Evolutionary conservation across 257 asterid genomes (phyloP), one percentile per base, ranked within the genome.

Genomic region (Craterostigma plantagineum): DNA sequence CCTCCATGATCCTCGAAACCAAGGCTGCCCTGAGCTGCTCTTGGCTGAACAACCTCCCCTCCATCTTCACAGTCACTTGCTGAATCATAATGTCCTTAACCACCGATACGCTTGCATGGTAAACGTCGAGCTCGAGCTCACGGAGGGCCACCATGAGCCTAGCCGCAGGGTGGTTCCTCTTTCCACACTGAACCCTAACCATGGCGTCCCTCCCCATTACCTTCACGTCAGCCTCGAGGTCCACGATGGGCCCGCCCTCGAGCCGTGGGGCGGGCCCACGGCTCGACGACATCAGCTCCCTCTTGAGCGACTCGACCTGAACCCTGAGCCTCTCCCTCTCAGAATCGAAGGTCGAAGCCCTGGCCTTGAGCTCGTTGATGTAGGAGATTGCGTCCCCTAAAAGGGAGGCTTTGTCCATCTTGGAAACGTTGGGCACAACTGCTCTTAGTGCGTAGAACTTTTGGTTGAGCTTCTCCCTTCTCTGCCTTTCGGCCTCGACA

Each of bases 31-130:
- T 63, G 38, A 83, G 95, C 60, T 83, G 83, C 7, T 79, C 93
- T 53, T 67, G 80, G 0, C 83, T 52, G 75, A 58, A 83, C 35
- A 63, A 37, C 7, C 63, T 62, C n/a, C 69, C 71, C 36, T 73
- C 93, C 91, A 83, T 79, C 57, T 76, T 76, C 9, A 83, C 95
- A 0, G 91, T 71, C 4, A 76, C 83, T 44, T 76, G 91, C 49
- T 79, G 95, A 45, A 79, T 79, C 93, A 83, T 79, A 59, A 79
- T 11, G n/a, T 79, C 91, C 14, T 76, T 79, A 15, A 83, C 81
- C 0, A 83, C 87, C 1, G 95, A 71, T 0, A 76, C 73, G 35
- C 93, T 79, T 0, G 93, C 95, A 45, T 83, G 95, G 34, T 67
- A 74, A 33, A 83, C 72, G 0, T 83, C 93, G 1, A 83, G 56